Percentiles rank a stretch among this genome's conserved stretches.
Evolutionary conservation across 768 basidiomycete genomes (phyloP).

Genomic region (Collybia sp.): DNA sequence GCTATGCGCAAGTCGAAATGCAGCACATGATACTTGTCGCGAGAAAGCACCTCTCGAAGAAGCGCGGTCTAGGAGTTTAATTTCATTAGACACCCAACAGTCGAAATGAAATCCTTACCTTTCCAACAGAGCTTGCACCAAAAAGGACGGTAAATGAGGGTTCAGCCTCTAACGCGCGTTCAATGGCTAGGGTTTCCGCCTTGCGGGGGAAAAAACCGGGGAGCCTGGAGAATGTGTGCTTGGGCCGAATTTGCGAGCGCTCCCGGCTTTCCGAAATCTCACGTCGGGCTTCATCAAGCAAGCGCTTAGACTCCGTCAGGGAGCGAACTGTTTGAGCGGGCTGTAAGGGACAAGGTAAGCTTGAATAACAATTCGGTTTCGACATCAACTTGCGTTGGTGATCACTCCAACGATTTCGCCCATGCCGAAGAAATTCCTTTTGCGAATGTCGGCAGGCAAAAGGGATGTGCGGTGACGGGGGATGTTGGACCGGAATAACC

Average conservation of each 20-base stretch:
- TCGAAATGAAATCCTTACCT: conserved; percentile 35
- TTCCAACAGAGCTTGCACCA: conserved; percentile 78
- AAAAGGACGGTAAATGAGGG: conserved; percentile 80
- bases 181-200: conserved; percentile 60
- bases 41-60: conserved; percentile 70
- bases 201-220: conserved; percentile 72
- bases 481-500: conserved; percentile 74
- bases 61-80: conserved; percentile 55
- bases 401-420: conserved; percentile 74
- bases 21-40: conserved; percentile 68
- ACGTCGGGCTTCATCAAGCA: conserved; percentile 72
- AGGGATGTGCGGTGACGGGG: conserved; percentile 60
- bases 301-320: conserved; percentile 69
- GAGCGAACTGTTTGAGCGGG: conserved; percentile 77
- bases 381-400: conserved; percentile 51
- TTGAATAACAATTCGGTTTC: conserved; percentile 1
- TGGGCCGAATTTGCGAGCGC: conserved; percentile 59
- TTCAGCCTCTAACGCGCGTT: conserved; percentile 61
- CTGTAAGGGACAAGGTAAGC: conserved; percentile 27
- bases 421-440: conserved; percentile 75
- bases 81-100: not conserved
- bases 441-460: conserved; percentile 55
- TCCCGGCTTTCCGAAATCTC: conserved; percentile 71
- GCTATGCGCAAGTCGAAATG: conserved; percentile 83
- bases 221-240: conserved; percentile 74